Base-by-base conservation (phyloP, 306 rosid genomes). In the Trifolium subterraneum region DNA sequence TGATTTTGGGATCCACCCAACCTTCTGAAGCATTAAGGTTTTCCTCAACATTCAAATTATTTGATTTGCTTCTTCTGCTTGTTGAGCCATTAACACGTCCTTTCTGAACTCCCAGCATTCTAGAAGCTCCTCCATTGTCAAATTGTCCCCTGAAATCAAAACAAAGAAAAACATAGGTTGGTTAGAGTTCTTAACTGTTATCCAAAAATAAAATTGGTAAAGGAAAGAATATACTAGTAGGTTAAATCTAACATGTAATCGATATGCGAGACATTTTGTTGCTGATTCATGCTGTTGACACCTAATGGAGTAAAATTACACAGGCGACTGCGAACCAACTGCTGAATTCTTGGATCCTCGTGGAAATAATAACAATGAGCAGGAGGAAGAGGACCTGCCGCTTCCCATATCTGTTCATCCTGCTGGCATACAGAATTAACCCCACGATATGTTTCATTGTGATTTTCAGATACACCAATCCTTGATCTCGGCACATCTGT, bases 231-330 rank as follows among this genome's bases (percentile, higher is more conserved):
- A 52, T 52, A 19, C 5, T 9, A 19, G 42, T 8, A 58, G 27
- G 22, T 73, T 80, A 88, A 96, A 90, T 87, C 89, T 94, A 80
- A 89, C 98, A 91, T 87, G 88, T 94, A 94, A 86, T 94, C 98
- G 36, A 94, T 91, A 59, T 72, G 72, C 3, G 93, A 87, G 74
- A 72, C 78, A 61, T 81, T 73, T 41, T 68, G 70, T 50, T 77
- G 90, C 61, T 85, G 88, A 82, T 81, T 87, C 83, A 64, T 83
- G 68, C 73, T 55, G 70, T 72, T 38, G 81, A 81, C 75, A 67
- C 98, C 89, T 3, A 94, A 73, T 0, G 96, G 98, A 52, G 58
- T 79, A 78, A 91, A 91, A 77, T 89, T 72, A 31, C 68, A 76
- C 14, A 91, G 81, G 68, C 97, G 87, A 55, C 61, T 52, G 44